A percentile compares a stretch with the other conserved stretches of the same genome.
These are phyloP conservation scores for Pseudozyma sp. DNA, from an alignment of 1,284 basidiomycete species.

Conservation along the genomic window DNA sequence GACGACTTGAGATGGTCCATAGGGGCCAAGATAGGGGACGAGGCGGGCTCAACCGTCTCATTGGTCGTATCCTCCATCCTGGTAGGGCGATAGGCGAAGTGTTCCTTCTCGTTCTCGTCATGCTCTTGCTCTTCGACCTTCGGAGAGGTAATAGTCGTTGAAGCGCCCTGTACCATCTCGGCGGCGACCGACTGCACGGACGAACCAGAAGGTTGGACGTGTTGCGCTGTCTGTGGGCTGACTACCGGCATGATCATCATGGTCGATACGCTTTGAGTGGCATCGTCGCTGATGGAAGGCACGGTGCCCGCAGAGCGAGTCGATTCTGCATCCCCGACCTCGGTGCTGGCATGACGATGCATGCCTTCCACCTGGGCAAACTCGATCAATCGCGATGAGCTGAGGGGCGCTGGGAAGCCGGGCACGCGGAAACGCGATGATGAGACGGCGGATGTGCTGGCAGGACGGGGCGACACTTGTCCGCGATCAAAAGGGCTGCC, in stretches of 20 bases:
- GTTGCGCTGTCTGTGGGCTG: neutral
- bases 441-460: constrained; percentile 45
- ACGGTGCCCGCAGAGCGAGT: constrained; percentile 12
- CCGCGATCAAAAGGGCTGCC: constrained; percentile 23
- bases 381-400: constrained; percentile 40
- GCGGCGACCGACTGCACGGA: constrained; percentile 6
- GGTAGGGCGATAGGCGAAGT: too few relatives aligned
- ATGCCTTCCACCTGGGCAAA: constrained; percentile 19
- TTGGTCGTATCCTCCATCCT: neutral
- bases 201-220: neutral
- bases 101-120: neutral
- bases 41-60: neutral
- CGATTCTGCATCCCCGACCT: constrained; percentile 19
- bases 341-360: constrained; percentile 17
- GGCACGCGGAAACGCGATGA: constrained; percentile 21
- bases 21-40: neutral
- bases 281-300: constrained; percentile 12
- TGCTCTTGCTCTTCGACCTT: constrained; percentile 3
- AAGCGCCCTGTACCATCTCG: constrained; percentile 1
- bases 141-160: neutral
- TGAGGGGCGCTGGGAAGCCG: constrained; percentile 33
- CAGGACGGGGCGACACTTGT: constrained; percentile 45
- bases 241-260: neutral
- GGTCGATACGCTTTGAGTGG: neutral
- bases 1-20: constrained; percentile 1